Evolutionary conservation across 2,329 filamentous ascomycete genomes (phyloP).

Genomic region (Aspergillus oerlinghausenensis): DNA sequence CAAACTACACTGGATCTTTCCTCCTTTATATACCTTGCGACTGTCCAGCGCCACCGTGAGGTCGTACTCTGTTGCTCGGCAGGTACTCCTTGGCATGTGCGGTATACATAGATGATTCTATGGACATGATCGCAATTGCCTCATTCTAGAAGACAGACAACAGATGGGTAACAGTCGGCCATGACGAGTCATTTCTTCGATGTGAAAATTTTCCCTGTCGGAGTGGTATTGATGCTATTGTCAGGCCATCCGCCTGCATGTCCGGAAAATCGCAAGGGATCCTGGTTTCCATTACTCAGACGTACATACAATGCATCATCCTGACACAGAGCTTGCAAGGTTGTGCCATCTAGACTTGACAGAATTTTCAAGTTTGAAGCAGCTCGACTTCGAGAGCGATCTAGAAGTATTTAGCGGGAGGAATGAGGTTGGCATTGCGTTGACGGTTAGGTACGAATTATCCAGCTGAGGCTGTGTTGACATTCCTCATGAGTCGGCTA

Average conservation of each 20-base stretch:
- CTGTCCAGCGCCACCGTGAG: background rate
- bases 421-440: background rate
- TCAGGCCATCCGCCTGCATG: background rate
- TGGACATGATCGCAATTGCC: too few species aligned
- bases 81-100: background rate
- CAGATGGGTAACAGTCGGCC: background rate
- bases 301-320: background rate
- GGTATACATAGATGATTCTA: too few species aligned
- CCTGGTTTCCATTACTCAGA: background rate
- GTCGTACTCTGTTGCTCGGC: background rate
- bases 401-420: background rate
- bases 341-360: background rate
- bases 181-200: background rate
- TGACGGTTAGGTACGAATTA: too few species aligned
- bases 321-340: background rate
- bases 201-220: background rate
- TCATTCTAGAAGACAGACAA: background rate
- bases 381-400: background rate
- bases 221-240: background rate
- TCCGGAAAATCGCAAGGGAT: background rate
- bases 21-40: background rate
- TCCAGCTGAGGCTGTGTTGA: background rate
- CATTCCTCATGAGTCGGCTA: background rate
- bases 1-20: background rate
- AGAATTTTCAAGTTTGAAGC: background rate